These are phyloP conservation scores for Lathyrus aphaca DNA, from an alignment of 306 rosid species.

Conservation along the genomic window DNA sequence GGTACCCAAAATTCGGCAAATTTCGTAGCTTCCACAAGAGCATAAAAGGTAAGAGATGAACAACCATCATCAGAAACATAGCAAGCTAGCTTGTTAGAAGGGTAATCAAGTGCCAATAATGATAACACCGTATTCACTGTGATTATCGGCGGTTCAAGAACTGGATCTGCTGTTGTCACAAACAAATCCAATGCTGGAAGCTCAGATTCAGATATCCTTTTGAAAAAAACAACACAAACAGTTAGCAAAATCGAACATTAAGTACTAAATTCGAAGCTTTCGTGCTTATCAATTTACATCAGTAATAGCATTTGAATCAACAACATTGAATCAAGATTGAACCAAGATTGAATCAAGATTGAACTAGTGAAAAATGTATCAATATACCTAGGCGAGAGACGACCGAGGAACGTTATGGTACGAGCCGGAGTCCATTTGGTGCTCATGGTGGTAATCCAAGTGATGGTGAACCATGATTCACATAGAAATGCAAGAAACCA, in stretches of 20 bases:
- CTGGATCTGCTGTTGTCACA: slow-evolving; percentile 74
- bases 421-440: slow-evolving; percentile 57
- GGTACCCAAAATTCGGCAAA: slow-evolving; percentile 74
- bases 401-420: slow-evolving; percentile 46
- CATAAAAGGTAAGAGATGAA: slow-evolving; percentile 52
- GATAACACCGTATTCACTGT: slow-evolving; percentile 72
- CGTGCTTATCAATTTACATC: too few species aligned
- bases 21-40: slow-evolving; percentile 55
- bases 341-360: neutral
- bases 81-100: slow-evolving; percentile 70
- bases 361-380: neutral
- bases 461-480: slow-evolving; percentile 65
- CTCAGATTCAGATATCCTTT: slow-evolving; percentile 51
- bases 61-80: slow-evolving; percentile 86
- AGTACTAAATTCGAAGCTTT: neutral
- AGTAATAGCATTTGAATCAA: too few species aligned
- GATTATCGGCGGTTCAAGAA: slow-evolving; percentile 69
- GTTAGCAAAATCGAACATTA: neutral
- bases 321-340: too few species aligned
- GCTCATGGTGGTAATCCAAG: slow-evolving; percentile 44
- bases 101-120: slow-evolving; percentile 73
- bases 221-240: neutral
- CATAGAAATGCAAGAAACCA: slow-evolving; percentile 62
- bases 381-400: slow-evolving; percentile 50
- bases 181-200: slow-evolving; percentile 72